A percentile compares a stretch with the other conserved stretches of the same genome.
Evolutionary conservation across 768 basidiomycete species (phyloP).

Genomic region (Boletus reticulatus): DNA sequence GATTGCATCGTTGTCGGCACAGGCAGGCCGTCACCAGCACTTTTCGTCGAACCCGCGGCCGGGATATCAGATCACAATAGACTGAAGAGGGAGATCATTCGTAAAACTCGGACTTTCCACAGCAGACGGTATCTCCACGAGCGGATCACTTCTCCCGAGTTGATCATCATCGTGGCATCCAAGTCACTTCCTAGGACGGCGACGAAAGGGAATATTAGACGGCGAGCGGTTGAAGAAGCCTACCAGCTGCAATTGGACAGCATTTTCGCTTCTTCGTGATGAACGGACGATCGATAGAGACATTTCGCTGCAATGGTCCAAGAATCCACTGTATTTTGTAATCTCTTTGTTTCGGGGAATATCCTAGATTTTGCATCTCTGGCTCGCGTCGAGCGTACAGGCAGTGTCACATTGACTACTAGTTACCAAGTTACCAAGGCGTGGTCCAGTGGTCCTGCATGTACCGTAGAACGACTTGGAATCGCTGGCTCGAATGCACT

Average conservation of each 20-base stretch:
- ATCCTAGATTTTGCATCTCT: too few relatives aligned
- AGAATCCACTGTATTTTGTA: too few relatives aligned
- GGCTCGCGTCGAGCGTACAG: too few relatives aligned
- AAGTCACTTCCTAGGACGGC: conserved; percentile 73
- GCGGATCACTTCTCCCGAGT: conserved; percentile 60
- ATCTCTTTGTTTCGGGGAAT: too few relatives aligned
- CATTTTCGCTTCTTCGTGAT: conserved; percentile 42
- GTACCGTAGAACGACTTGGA: too few relatives aligned
- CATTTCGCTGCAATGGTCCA: too few relatives aligned
- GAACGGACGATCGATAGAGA: not conserved
- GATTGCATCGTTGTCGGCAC: conserved; percentile 78
- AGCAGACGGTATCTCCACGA: conserved; percentile 76
- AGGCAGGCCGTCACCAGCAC: conserved; percentile 71
- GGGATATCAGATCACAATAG: conserved; percentile 49
- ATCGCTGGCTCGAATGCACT: too few relatives aligned
- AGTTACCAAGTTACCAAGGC: too few relatives aligned
- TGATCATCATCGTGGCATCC: conserved; percentile 65
- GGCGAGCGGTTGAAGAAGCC: conserved; percentile 69
- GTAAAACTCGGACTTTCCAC: conserved; percentile 72
- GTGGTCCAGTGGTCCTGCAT: too few relatives aligned
- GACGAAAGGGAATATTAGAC: conserved; percentile 80
- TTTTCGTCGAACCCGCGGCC: conserved; percentile 66
- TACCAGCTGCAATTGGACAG: conserved; percentile 57
- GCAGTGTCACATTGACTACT: too few relatives aligned
- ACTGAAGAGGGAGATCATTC: conserved; percentile 69